Evolutionary conservation across 164 flowering plant species (phyloP).

Genomic region (Aristolochia fimbriata): DNA sequence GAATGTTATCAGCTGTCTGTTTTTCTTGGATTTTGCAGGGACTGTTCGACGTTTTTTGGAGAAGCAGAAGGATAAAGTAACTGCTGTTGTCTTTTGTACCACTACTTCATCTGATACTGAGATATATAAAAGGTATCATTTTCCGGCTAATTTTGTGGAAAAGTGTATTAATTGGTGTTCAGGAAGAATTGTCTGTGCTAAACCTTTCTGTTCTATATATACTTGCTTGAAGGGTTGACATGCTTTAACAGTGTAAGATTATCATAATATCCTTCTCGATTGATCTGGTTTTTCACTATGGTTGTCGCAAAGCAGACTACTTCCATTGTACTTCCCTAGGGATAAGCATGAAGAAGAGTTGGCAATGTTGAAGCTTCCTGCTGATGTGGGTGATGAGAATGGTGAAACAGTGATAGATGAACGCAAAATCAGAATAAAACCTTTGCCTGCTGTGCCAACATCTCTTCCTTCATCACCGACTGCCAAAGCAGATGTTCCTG

Average conservation of each 20-base stretch:
- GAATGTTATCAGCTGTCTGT: background rate
- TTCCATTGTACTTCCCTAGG: slow-evolving; percentile 96
- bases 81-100: slow-evolving; percentile 89
- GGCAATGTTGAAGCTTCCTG: slow-evolving; percentile 91
- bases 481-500: slow-evolving; percentile 47
- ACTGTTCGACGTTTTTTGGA: slow-evolving; percentile 74
- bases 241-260: no score
- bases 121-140: slow-evolving; percentile 82
- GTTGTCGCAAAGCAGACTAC: slow-evolving; percentile 48
- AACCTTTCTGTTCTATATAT: background rate
- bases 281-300: background rate
- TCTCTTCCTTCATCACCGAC: slow-evolving; percentile 32
- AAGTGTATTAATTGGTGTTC: no score
- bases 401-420: slow-evolving; percentile 92
- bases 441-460: slow-evolving; percentile 59
- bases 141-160: background rate
- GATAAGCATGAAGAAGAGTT: slow-evolving; percentile 90
- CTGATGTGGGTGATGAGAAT: slow-evolving; percentile 99
- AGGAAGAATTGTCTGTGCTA: background rate
- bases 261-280: background rate
- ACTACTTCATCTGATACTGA: slow-evolving; percentile 81
- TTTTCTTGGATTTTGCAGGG: slow-evolving; percentile 4
- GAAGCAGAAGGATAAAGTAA: slow-evolving; percentile 78
- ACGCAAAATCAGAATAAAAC: slow-evolving; percentile 93
- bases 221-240: background rate